phyloP scores from a whole-genome alignment of 1,284 basidiomycete genomes.

The Xerocomus minutiporus region DNA sequence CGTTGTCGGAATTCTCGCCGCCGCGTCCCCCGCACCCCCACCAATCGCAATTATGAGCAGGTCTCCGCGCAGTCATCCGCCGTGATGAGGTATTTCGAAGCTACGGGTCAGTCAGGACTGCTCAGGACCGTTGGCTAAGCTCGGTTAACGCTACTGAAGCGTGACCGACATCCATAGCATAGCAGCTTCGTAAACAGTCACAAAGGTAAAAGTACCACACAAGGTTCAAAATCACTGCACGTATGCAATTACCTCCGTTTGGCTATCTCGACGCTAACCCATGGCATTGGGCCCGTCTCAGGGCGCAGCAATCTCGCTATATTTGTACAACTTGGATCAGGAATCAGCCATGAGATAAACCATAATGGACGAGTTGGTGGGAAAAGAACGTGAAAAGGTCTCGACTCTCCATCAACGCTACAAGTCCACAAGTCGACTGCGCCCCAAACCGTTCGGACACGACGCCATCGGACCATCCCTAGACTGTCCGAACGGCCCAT shows the following conservation, averaged over 20 bases:
- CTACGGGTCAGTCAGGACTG: no score
- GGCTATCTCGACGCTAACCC: background rate
- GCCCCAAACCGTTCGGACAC: background rate
- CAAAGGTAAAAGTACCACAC: background rate
- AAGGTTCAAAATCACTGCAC: background rate
- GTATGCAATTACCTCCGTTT: background rate
- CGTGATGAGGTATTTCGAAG: no score
- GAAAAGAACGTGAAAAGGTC: background rate
- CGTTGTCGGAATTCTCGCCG: background rate
- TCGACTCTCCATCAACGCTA: background rate
- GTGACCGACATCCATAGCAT: no score
- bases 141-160: no score
- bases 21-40: background rate
- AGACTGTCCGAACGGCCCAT: background rate
- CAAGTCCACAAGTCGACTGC: background rate
- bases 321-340: background rate
- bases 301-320: background rate
- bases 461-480: background rate
- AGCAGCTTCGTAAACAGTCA: no score
- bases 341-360: background rate
- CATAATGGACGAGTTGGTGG: background rate
- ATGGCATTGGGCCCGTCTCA: background rate
- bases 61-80: no score
- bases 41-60: background rate
- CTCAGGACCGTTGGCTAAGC: no score